phyloP scores from a whole-genome alignment of 768 basidiomycete species.

The Rhodotorula kratochvilovae region DNA sequence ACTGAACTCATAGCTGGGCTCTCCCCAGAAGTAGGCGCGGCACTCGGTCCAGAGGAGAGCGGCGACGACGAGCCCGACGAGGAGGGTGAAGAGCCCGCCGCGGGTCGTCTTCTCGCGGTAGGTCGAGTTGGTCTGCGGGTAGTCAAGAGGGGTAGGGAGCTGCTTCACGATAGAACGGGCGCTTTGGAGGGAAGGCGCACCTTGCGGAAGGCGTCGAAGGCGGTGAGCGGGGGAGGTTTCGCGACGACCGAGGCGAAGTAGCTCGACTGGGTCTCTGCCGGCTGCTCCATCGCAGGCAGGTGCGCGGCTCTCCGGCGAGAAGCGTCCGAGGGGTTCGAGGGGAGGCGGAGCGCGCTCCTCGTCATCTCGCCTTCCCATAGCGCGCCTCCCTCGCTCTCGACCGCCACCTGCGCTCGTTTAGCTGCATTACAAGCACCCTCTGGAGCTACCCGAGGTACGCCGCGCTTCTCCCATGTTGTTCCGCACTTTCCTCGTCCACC shows the following conservation, averaged over 20 bases:
- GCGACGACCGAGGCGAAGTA: conserved; percentile 23
- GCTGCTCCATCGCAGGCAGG: background rate
- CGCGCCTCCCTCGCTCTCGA: too few species aligned
- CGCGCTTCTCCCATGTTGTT: too few species aligned
- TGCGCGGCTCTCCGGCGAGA: too few species aligned
- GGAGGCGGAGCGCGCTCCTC: too few species aligned
- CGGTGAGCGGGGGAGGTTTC: conserved; percentile 50
- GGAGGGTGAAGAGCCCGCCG: conserved; percentile 73
- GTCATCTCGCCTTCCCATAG: background rate
- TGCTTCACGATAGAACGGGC: background rate
- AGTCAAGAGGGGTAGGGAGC: background rate
- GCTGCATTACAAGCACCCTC: too few species aligned
- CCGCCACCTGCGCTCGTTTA: too few species aligned
- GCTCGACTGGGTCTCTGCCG: background rate
- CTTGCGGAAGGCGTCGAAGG: conserved; percentile 69
- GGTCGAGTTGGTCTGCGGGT: conserved; percentile 69
- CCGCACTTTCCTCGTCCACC: too few species aligned
- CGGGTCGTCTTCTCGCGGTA: conserved; percentile 75
- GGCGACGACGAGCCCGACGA: conserved; percentile 61
- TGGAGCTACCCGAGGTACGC: too few species aligned
- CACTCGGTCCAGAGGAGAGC: conserved; percentile 80
- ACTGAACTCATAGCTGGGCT: conserved; percentile 82
- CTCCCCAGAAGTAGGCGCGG: conserved; percentile 87
- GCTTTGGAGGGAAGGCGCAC: background rate
- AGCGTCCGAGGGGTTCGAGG: too few species aligned